Evolutionary conservation across 257 asterid species (phyloP).

Genomic region (Primulina eburnea): DNA sequence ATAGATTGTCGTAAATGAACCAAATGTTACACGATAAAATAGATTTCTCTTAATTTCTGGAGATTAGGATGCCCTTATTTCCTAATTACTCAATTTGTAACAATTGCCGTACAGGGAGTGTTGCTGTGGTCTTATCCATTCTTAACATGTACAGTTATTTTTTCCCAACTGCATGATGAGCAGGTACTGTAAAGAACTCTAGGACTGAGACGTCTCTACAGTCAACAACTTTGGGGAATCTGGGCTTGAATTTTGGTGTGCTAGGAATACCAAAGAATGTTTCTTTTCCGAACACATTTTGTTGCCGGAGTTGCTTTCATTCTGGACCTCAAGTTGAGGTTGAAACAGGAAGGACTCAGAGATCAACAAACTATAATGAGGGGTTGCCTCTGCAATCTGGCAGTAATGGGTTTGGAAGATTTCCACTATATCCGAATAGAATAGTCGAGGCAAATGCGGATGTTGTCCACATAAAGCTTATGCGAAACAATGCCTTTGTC

Average conservation of each 20-base stretch:
- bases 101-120: neutral
- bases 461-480: slow-evolving; percentile 79
- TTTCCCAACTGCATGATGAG: neutral
- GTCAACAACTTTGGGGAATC: neutral
- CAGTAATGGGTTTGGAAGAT: neutral
- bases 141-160: no score
- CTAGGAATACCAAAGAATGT: neutral
- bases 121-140: neutral
- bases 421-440: slow-evolving; percentile 5
- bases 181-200: neutral
- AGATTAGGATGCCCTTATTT: neutral
- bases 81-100: neutral
- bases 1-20: neutral
- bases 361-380: slow-evolving; percentile 33
- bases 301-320: slow-evolving; percentile 39
- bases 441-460: slow-evolving; percentile 69
- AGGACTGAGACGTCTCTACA: neutral
- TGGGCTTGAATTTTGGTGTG: neutral
- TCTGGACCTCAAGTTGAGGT: slow-evolving; percentile 41
- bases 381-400: slow-evolving; percentile 23
- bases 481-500: slow-evolving; percentile 75
- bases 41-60: neutral
- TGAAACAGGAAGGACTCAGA: slow-evolving; percentile 28
- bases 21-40: neutral
- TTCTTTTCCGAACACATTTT: neutral